Conservation (phyloP, 371 early-diverging fungal species). For the Mortierella sp. region DNA sequence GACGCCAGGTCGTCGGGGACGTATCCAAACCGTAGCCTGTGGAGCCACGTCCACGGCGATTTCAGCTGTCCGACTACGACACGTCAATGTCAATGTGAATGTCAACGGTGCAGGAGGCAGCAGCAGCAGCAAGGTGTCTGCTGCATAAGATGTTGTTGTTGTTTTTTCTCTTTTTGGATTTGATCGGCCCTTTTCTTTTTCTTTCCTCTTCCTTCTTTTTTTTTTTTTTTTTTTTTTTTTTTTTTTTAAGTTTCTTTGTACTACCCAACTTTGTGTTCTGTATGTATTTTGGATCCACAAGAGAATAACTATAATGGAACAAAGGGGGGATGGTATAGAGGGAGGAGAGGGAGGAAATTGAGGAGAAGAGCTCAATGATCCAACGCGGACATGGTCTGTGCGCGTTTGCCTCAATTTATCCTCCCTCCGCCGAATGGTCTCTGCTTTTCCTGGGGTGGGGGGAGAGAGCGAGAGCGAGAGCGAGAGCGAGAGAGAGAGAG, state of each 20-base stretch:
- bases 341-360: background rate
- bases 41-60: background rate
- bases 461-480: no score
- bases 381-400: background rate
- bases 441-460: background rate
- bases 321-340: background rate
- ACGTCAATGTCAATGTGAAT: background rate
- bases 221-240: background rate
- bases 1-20: no score
- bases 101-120: background rate
- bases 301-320: background rate
- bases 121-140: background rate
- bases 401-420: background rate
- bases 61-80: background rate
- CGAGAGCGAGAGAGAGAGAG: no score
- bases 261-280: background rate
- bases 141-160: background rate
- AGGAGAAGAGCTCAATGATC: background rate
- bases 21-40: no score
- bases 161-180: no score
- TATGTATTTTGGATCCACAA: background rate
- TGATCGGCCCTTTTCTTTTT: constrained; percentile 3
- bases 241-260: background rate
- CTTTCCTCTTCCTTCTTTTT: background rate
- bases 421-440: background rate